A percentile compares a stretch with the other conserved stretches of the same genome.
Conservation (phyloP, 73 alveolate genomes). For the Tetrahymena elliotti region DNA sequence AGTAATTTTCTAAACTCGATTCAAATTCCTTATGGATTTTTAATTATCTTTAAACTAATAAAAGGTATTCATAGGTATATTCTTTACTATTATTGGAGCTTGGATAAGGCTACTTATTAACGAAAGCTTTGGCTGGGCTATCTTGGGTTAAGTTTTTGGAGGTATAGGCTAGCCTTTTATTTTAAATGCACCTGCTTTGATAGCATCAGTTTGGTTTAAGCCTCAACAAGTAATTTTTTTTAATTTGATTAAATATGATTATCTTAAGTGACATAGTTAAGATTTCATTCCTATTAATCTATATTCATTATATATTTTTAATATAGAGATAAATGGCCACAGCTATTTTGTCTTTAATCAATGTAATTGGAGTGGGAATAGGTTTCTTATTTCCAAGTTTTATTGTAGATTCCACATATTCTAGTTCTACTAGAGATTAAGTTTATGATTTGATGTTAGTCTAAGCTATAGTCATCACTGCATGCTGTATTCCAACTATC, state of each 20-base stretch:
- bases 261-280: neutral
- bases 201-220: conserved; percentile 78
- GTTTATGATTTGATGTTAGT: conserved; percentile 45
- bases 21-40: too few species aligned
- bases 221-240: conserved; percentile 51
- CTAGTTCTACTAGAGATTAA: conserved; percentile 43
- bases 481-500: conserved; percentile 30
- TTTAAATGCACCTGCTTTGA: conserved; percentile 79
- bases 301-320: neutral
- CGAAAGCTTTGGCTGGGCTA: conserved; percentile 31
- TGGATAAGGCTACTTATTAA: conserved; percentile 6
- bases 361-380: conserved; percentile 73
- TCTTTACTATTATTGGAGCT: neutral
- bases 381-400: conserved; percentile 70
- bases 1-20: neutral
- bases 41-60: neutral
- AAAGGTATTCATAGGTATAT: conserved; percentile 7
- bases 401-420: conserved; percentile 45
- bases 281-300: too few species aligned
- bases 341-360: conserved; percentile 65
- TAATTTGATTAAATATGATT: neutral
- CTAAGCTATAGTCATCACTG: conserved; percentile 56
- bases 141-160: conserved; percentile 48
- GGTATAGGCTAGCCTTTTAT: conserved; percentile 83
- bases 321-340: conserved; percentile 71